These are phyloP conservation scores for Andrographis paniculata DNA, from an alignment of 305 asterid species.

Conservation along the genomic window DNA sequence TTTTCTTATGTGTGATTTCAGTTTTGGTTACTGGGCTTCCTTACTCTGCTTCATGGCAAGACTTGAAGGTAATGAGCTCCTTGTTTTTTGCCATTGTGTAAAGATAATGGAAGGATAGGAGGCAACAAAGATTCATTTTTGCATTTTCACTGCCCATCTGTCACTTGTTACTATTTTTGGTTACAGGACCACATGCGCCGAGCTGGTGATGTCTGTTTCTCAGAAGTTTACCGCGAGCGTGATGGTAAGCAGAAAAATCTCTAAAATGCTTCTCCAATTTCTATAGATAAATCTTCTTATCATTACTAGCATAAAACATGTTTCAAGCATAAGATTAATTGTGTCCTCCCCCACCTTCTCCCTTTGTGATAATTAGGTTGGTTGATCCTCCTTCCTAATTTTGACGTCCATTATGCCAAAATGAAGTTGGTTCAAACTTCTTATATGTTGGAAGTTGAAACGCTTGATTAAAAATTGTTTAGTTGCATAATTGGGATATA, in stretches of 20 bases:
- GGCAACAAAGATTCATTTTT: neutral
- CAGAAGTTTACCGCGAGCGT: slow-evolving; percentile 76
- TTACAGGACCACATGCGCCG: slow-evolving; percentile 88
- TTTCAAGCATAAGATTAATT: neutral
- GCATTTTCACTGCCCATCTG: neutral
- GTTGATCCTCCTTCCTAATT: neutral
- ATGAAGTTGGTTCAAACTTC: too few relatives aligned
- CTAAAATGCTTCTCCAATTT: neutral
- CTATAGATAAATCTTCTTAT: neutral
- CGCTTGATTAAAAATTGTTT: too few relatives aligned
- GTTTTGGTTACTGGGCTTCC: slow-evolving; percentile 86
- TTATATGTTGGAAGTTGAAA: too few relatives aligned
- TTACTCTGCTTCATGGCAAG: slow-evolving; percentile 93
- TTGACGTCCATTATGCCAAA: neutral
- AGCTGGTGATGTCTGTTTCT: slow-evolving; percentile 90
- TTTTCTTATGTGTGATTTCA: slow-evolving; percentile 22
- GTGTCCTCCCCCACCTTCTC: neutral
- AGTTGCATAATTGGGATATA: too few relatives aligned
- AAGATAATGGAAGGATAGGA: neutral
- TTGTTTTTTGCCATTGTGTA: slow-evolving; percentile 1
- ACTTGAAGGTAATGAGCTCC: slow-evolving; percentile 54
- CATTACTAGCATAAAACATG: neutral
- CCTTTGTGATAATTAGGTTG: too few relatives aligned
- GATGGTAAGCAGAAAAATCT: slow-evolving; percentile 35
- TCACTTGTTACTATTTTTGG: neutral